These are phyloP conservation scores for Puya raimondii DNA, from an alignment of 176 grass and related monocot genomes.

Conservation along the genomic window DNA sequence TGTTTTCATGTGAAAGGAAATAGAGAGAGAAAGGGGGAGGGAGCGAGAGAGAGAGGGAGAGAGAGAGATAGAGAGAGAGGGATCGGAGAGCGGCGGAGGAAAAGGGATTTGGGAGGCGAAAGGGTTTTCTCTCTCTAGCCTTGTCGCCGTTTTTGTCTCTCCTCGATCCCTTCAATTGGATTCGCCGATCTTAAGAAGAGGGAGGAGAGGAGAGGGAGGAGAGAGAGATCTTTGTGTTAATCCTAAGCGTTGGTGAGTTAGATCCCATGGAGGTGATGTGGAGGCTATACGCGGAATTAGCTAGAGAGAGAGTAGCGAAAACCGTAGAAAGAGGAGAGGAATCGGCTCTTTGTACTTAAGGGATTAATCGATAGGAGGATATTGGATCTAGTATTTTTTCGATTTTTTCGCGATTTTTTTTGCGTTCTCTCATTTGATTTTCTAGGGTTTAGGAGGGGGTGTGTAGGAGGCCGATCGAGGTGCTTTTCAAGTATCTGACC, in stretches of 20 bases:
- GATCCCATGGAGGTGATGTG: background rate
- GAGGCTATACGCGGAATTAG: background rate
- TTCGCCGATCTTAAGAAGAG: background rate
- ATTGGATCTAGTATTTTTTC: background rate
- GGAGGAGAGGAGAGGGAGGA: background rate
- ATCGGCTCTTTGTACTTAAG: background rate
- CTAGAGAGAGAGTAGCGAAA: background rate
- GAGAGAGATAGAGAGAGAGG: background rate
- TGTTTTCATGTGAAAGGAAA: constrained; percentile 21
- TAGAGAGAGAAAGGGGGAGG: constrained; percentile 18
- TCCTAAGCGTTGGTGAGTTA: background rate
- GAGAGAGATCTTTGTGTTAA: background rate
- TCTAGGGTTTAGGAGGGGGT: background rate
- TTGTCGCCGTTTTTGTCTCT: background rate
- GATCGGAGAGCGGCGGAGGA: constrained; percentile 21
- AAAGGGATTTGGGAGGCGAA: background rate
- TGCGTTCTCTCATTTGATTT: background rate
- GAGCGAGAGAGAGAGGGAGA: background rate
- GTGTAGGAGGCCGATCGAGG: background rate
- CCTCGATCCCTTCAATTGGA: background rate
- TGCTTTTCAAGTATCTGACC: background rate
- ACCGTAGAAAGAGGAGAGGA: background rate
- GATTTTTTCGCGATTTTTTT: background rate
- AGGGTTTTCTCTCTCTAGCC: background rate
- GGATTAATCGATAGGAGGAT: background rate